These are phyloP conservation scores for Mangifera indica DNA, from an alignment of 345 rosid genomes.

Conservation along the genomic window DNA sequence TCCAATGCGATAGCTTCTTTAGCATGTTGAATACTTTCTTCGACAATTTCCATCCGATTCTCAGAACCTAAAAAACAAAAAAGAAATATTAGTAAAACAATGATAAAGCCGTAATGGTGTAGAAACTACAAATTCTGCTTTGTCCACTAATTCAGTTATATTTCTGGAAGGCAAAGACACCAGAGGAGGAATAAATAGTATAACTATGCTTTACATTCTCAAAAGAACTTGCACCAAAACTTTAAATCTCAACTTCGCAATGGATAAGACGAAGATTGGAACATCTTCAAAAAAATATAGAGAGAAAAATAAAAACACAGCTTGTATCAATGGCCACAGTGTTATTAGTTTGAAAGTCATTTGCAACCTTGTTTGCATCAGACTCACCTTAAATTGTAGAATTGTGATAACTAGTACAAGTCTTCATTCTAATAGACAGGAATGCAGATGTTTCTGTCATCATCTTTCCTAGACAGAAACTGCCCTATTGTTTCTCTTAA, in stretches of 20 bases:
- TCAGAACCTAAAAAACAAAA: slow-evolving; percentile 42
- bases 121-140: slow-evolving; percentile 1
- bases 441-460: not conserved
- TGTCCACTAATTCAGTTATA: not conserved
- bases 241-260: not conserved
- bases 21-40: slow-evolving; percentile 69
- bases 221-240: not conserved
- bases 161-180: not conserved
- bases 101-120: not conserved
- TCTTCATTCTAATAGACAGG: not conserved
- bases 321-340: not conserved
- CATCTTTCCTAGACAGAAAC: not conserved
- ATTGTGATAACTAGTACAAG: not conserved
- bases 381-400: not conserved
- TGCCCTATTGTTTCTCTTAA: too few relatives aligned
- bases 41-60: slow-evolving; percentile 52
- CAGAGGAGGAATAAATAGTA: not conserved
- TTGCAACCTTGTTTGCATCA: not conserved
- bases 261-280: too few relatives aligned
- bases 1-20: slow-evolving; percentile 71
- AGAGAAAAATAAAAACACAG: too few relatives aligned
- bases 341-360: too few relatives aligned
- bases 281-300: not conserved
- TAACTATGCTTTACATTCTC: not conserved
- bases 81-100: slow-evolving; percentile 10